These are phyloP conservation scores for Leucocoprinus leucothites DNA, from an alignment of 768 basidiomycete genomes.

Conservation along the genomic window DNA sequence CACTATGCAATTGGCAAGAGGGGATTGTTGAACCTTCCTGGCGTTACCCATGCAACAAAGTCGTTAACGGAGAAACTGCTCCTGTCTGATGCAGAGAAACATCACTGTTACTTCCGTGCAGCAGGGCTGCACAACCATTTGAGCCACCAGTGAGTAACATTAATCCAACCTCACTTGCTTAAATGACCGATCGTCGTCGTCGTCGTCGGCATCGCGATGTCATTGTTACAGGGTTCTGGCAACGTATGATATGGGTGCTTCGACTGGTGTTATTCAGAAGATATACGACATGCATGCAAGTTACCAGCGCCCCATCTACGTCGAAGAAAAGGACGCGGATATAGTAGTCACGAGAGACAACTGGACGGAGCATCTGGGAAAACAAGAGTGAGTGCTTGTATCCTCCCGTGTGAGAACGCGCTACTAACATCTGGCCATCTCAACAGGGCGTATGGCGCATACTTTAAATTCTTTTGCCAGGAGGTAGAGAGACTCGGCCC, in stretches of 20 bases:
- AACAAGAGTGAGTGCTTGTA: conserved; percentile 37
- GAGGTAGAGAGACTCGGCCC: conserved; percentile 36
- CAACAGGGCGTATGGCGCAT: conserved; percentile 34
- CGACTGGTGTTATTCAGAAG: conserved; percentile 40
- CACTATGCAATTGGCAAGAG: conserved; percentile 14
- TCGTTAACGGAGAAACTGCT: conserved; percentile 40
- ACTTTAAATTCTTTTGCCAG: conserved; percentile 36
- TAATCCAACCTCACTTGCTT: neutral
- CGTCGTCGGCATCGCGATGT: no score
- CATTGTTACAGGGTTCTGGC: conserved; percentile 44
- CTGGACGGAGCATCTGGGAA: conserved; percentile 48
- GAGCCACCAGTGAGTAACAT: conserved; percentile 48
- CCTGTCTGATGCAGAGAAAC: conserved; percentile 41
- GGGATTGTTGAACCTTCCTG: conserved; percentile 47
- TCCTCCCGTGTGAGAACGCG: neutral
- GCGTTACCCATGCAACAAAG: conserved; percentile 41
- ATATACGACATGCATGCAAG: conserved; percentile 43
- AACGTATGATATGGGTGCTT: conserved; percentile 54
- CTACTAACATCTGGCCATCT: no score
- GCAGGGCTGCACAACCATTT: conserved; percentile 53
- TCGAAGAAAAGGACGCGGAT: conserved; percentile 30
- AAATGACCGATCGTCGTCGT: no score
- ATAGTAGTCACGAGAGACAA: conserved; percentile 39
- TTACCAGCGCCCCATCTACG: conserved; percentile 36
- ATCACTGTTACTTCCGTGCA: conserved; percentile 48